Evolutionary conservation across 2,329 filamentous ascomycete genomes (phyloP).

Genomic region (Phaeosphaeria sp.): DNA sequence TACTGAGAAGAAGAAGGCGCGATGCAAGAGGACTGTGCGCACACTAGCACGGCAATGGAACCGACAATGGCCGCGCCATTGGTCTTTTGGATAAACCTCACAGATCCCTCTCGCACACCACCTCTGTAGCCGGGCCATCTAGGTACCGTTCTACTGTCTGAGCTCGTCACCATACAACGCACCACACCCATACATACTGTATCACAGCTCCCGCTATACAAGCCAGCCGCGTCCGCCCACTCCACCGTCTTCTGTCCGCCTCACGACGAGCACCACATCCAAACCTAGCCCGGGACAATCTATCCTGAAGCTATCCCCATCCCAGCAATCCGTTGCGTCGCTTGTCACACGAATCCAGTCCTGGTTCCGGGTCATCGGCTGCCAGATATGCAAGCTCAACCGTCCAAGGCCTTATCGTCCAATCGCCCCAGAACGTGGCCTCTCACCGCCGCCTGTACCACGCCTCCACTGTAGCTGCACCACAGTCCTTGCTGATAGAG

Average conservation of each 20-base stretch:
- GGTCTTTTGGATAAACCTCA: background rate
- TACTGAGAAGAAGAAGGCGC: background rate
- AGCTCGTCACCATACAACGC: no score
- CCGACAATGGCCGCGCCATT: background rate
- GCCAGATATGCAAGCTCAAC: slow-evolving; percentile 15
- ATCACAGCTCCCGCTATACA: background rate
- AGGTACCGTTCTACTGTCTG: background rate
- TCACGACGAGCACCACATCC: background rate
- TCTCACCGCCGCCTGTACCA: slow-evolving; percentile 35
- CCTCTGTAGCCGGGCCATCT: background rate
- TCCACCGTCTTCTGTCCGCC: background rate
- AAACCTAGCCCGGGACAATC: background rate
- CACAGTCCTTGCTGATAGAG: slow-evolving; percentile 11
- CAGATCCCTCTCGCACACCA: background rate
- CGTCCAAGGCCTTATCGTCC: slow-evolving; percentile 32
- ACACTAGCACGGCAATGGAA: background rate
- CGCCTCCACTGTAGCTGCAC: slow-evolving; percentile 19
- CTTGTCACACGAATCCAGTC: slow-evolving; percentile 15
- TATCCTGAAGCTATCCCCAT: slow-evolving; percentile 11
- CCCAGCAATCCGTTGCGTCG: slow-evolving; percentile 1
- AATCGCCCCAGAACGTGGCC: slow-evolving; percentile 48
- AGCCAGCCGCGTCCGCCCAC: background rate
- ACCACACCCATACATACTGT: background rate
- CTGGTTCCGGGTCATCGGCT: slow-evolving; percentile 12
- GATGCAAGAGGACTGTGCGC: background rate